Evolutionary conservation across 2,329 filamentous ascomycete genomes (phyloP).

Genomic region (Neofusicoccum parvum): DNA sequence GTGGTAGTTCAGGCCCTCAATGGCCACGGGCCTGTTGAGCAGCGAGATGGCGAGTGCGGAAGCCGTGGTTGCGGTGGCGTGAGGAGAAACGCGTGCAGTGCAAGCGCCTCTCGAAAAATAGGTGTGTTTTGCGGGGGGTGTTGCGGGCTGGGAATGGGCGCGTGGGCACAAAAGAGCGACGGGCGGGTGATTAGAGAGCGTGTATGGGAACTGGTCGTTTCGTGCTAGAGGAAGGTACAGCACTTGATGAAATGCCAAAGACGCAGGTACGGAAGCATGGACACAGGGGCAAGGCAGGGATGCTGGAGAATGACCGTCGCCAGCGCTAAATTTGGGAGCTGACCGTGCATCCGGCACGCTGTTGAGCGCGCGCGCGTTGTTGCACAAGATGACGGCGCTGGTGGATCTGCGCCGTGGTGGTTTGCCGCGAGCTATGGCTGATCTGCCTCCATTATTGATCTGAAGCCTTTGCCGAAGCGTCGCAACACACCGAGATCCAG

Average conservation of each 20-base stretch:
- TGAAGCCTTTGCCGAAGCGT: constrained; percentile 2
- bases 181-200: constrained; percentile 3
- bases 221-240: constrained; percentile 11
- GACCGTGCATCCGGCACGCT: constrained; percentile 16
- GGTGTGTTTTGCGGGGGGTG: neutral
- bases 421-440: constrained; percentile 9
- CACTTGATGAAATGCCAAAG: constrained; percentile 16
- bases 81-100: constrained; percentile 19
- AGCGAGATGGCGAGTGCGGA: constrained; percentile 61
- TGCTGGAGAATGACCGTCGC: constrained; percentile 11
- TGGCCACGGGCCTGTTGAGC: constrained; percentile 61
- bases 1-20: constrained; percentile 42
- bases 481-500: neutral
- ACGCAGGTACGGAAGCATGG: constrained; percentile 16
- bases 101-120: neutral
- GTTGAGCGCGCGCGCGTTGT: neutral
- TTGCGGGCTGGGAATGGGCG: constrained; percentile 1
- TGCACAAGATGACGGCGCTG: constrained; percentile 14
- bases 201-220: constrained; percentile 1
- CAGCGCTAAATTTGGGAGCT: constrained; percentile 21
- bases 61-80: constrained; percentile 47
- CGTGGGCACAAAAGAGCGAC: neutral
- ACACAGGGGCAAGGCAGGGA: constrained; percentile 21
- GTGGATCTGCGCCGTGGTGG: constrained; percentile 14
- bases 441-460: constrained; percentile 4